These are phyloP conservation scores for Fusarium solani-melongenae DNA, from an alignment of 2,329 filamentous ascomycete genomes.

Conservation along the genomic window DNA sequence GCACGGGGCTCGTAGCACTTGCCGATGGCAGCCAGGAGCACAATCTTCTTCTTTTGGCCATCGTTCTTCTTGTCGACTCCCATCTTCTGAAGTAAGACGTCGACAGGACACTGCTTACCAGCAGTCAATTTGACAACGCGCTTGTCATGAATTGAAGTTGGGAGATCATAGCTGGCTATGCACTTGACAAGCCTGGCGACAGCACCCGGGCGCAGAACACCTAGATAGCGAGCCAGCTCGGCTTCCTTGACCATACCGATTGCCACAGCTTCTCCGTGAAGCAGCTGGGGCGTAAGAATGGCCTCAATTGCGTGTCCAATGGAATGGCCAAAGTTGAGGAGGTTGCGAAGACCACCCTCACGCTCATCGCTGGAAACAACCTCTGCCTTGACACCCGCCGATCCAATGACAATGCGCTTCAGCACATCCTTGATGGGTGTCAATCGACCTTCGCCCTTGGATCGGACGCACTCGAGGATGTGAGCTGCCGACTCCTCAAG, in stretches of 20 bases:
- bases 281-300: conserved; percentile 91
- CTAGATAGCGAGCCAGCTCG: conserved; percentile 89
- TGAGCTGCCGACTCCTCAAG: conserved; percentile 83
- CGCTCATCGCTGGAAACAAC: conserved; percentile 96
- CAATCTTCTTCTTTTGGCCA: conserved; percentile 94
- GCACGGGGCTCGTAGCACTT: conserved; percentile 88
- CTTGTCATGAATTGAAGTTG: conserved; percentile 86
- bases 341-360: conserved; percentile 91
- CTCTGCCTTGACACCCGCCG: conserved; percentile 91
- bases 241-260: conserved; percentile 99
- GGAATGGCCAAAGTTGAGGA: conserved; percentile 97
- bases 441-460: conserved; percentile 66
- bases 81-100: conserved; percentile 91
- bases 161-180: conserved; percentile 91
- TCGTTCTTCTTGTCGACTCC: conserved; percentile 99
- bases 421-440: conserved; percentile 76
- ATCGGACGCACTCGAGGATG: conserved; percentile 67
- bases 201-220: conserved; percentile 84
- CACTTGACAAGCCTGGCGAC: conserved; percentile 93
- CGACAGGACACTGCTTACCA: conserved; percentile 87
- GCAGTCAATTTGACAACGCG: conserved; percentile 84
- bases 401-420: conserved; percentile 86
- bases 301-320: conserved; percentile 98
- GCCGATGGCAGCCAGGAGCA: conserved; percentile 90
- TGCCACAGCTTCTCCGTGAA: conserved; percentile 95